Conservation (phyloP, 257 asterid species). For the Fraxinus cuspidata region DNA sequence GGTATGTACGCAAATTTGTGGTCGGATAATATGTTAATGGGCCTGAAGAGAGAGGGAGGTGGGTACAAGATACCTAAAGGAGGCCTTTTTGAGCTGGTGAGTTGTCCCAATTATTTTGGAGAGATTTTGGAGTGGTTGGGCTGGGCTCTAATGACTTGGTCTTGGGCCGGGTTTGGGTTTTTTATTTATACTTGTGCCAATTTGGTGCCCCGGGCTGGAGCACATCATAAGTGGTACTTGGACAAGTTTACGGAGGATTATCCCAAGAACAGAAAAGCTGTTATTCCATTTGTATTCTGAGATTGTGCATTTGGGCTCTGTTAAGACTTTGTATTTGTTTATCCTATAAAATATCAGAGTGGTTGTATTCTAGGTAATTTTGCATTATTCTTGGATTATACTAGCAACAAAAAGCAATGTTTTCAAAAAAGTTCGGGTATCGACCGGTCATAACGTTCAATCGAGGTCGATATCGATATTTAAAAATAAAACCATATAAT, state of each 20-base stretch:
- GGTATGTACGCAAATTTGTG: constrained; percentile 61
- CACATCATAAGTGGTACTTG: constrained; percentile 66
- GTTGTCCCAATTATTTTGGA: constrained; percentile 80
- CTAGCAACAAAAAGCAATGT: no score
- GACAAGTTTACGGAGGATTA: constrained; percentile 76
- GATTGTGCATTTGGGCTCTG: not conserved
- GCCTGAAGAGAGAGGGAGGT: constrained; percentile 52
- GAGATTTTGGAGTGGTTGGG: constrained; percentile 85
- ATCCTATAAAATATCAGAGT: no score
- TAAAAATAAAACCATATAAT: no score
- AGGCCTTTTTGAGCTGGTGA: constrained; percentile 65
- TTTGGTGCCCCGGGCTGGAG: constrained; percentile 63
- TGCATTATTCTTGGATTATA: no score
- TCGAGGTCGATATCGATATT: no score
- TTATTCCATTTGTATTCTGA: constrained; percentile 61
- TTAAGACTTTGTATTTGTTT: not conserved
- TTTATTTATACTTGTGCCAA: constrained; percentile 61
- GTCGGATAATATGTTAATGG: constrained; percentile 56
- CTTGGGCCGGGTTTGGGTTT: constrained; percentile 75
- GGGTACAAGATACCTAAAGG: constrained; percentile 68
- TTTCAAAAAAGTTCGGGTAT: no score
- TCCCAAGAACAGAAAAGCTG: constrained; percentile 66
- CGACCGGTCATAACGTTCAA: no score
- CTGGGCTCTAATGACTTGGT: constrained; percentile 74
- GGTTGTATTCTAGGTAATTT: no score